Base-by-base conservation (phyloP, 1,284 basidiomycete species). In the Cutaneotrichosporon sp. region DNA sequence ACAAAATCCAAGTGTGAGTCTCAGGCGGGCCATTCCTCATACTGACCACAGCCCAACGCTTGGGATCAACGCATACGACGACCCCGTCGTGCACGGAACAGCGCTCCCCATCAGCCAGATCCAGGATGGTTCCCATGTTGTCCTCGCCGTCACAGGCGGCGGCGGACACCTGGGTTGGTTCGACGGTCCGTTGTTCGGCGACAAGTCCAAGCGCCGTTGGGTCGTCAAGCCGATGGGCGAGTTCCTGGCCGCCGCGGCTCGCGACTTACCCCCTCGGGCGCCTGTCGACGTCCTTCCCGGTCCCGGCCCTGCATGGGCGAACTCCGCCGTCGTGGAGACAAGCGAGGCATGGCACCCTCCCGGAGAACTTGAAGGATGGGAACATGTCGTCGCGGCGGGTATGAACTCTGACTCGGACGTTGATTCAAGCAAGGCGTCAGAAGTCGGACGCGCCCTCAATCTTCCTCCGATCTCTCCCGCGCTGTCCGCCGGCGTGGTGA, bases 161-260 rank as follows among this genome's bases (percentile, higher is more conserved):
- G 94, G 96, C 1, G 96, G 96, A 0, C 94, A 98, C 76, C 79
- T 98, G 16, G 94, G 94, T 27, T 97, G 90, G 93, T 97, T 94
- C 68, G 83, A 87, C 62, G 75, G 80, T 5, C 62, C 65, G 14
- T 63, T 65, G 38, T 51, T 48, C 8, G 49, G 55, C 4, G 44
- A 38, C 2, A 45, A 50, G 4, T 57, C 62, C 4, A 66, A 70
- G 54, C 46, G 50, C 17, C 67, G 74, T 43, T 75, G 74, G 74
- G 59, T 75, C 10, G 50, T 63, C 19, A 64, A 62, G 38, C 74
- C 74, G 1, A 61, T 74, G 7, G 55, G 58, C 4, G 71, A 75
- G 49, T 75, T 67, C 57, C 46, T 74, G 7, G 46, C 44, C 4
- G 71, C 71, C 12, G 65, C 65, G 2, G 48, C 47, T 7, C 51